Percentiles rank a stretch among this genome's conserved stretches.
These are phyloP conservation scores for Aspergillus nomiae DNA, from an alignment of 2,329 filamentous ascomycete genomes.

Conservation along the genomic window DNA sequence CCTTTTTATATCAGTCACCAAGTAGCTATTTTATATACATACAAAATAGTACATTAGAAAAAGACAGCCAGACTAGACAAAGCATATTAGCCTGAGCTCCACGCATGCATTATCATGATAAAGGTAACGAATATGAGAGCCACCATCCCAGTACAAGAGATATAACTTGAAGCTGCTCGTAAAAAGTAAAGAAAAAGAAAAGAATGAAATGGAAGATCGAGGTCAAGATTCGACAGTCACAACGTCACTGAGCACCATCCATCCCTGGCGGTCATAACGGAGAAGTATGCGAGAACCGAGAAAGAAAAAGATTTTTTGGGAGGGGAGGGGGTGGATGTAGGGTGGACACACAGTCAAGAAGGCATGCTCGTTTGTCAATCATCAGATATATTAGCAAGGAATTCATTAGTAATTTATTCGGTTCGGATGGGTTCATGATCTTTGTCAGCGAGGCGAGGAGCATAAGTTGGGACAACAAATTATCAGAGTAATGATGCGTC, in stretches of 20 bases:
- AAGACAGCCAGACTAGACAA: background rate
- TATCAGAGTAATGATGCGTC: background rate
- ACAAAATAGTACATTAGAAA: background rate
- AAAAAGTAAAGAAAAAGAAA: no score
- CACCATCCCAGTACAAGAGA: background rate
- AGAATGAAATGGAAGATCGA: background rate
- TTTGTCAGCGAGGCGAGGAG: background rate
- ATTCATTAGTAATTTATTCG: background rate
- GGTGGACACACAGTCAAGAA: background rate
- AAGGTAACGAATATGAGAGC: no score
- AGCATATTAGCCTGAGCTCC: constrained; percentile 7
- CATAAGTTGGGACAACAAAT: background rate
- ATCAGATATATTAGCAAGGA: background rate
- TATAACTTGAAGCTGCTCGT: background rate
- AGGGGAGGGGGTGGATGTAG: background rate
- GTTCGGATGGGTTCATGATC: background rate
- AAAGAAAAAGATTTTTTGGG: background rate
- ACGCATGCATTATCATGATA: constrained; percentile 9
- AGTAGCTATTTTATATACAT: constrained; percentile 3
- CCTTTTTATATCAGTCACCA: background rate
- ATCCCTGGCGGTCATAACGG: no score
- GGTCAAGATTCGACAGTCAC: background rate
- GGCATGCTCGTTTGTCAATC: background rate
- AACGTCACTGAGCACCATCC: no score
- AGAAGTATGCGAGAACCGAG: background rate